A percentile compares a stretch with the other conserved stretches of the same genome.
Evolutionary conservation across 1,284 basidiomycete genomes (phyloP).

Genomic region (Trichosporon sp.): DNA sequence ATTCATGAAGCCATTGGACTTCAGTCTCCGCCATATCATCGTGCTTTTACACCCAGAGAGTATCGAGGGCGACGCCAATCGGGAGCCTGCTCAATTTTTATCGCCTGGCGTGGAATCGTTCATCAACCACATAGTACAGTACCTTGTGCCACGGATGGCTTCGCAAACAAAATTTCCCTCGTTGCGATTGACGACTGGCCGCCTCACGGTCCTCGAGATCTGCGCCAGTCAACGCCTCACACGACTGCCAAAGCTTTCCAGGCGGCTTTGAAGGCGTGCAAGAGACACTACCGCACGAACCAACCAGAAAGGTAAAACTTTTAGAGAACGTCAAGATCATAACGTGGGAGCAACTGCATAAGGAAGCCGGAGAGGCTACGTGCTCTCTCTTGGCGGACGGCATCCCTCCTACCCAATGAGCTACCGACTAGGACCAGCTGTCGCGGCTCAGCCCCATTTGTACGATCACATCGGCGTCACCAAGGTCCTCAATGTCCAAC

Average conservation of each 20-base stretch:
- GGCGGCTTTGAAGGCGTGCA: not conserved
- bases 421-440: too few relatives aligned
- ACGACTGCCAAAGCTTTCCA: not conserved
- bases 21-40: too few relatives aligned
- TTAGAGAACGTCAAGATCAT: not conserved
- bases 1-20: too few relatives aligned
- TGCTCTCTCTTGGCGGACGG: not conserved
- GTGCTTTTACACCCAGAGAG: too few relatives aligned
- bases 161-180: not conserved
- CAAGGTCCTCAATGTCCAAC: too few relatives aligned
- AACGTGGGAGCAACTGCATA: not conserved
- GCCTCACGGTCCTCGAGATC: too few relatives aligned
- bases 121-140: not conserved
- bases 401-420: not conserved
- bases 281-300: not conserved
- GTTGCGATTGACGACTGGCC: not conserved
- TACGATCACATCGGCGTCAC: too few relatives aligned
- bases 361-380: not conserved
- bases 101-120: not conserved
- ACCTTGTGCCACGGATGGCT: not conserved
- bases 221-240: not conserved
- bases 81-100: too few relatives aligned
- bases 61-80: too few relatives aligned
- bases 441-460: too few relatives aligned
- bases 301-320: too few relatives aligned